phyloP scores from a whole-genome alignment of 2,329 filamentous ascomycete species.

The Stachybotrys elegans region DNA sequence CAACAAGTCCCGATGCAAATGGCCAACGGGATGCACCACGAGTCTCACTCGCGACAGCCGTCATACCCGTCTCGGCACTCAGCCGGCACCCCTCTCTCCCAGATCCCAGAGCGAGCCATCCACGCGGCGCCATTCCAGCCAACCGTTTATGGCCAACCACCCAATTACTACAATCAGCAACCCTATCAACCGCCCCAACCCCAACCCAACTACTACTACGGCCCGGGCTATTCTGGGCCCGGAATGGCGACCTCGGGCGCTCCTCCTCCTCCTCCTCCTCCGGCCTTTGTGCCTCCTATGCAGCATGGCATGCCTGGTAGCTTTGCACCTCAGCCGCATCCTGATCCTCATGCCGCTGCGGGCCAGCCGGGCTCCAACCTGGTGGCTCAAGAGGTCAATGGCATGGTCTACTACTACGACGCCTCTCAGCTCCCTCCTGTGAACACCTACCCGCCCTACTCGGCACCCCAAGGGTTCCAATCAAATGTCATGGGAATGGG shows the following conservation, averaged over 20 bases:
- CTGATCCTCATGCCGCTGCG: slow-evolving; percentile 13
- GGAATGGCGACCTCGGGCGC: slow-evolving; percentile 45
- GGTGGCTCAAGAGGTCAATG: slow-evolving; percentile 83
- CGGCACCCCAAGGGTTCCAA: slow-evolving; percentile 48
- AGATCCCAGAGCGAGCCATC: slow-evolving; percentile 88
- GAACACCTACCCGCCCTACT: slow-evolving; percentile 41
- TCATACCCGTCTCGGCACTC: slow-evolving; percentile 68
- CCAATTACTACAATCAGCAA: slow-evolving; percentile 54
- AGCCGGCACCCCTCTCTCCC: slow-evolving; percentile 76
- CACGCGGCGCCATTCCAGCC: slow-evolving; percentile 89
- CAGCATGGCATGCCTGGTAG: slow-evolving; percentile 40
- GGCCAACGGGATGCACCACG: slow-evolving; percentile 47
- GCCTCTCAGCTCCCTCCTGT: slow-evolving; percentile 63
- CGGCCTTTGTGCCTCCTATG: slow-evolving; percentile 52
- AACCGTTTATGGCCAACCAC: slow-evolving; percentile 55
- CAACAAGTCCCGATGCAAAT: slow-evolving; percentile 85
- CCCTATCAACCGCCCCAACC: slow-evolving; percentile 26
- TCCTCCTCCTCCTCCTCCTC: slow-evolving; percentile 47
- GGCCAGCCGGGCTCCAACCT: slow-evolving; percentile 32
- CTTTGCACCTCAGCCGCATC: slow-evolving; percentile 31
- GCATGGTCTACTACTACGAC: slow-evolving; percentile 95
- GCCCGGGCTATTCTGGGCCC: slow-evolving; percentile 42
- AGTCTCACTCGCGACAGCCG: slow-evolving; percentile 60
- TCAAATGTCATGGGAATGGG: slow-evolving; percentile 63
- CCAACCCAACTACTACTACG: slow-evolving; percentile 65